Base-by-base conservation (phyloP, 495 filamentous ascomycete genomes). In the Sordaria brevicollis region DNA sequence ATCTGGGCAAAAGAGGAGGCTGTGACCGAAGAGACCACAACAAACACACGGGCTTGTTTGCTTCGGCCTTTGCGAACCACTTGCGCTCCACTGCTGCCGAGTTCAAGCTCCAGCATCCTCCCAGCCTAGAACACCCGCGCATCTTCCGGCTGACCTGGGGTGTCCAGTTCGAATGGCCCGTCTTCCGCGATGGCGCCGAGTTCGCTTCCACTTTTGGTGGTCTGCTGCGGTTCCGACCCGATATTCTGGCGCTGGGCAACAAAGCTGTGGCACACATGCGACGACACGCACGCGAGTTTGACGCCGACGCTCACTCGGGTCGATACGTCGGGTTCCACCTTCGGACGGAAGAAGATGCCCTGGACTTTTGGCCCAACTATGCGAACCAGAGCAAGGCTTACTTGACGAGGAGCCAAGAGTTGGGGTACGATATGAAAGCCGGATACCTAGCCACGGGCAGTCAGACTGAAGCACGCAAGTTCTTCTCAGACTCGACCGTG, bases 11-110 rank as follows among this genome's bases (percentile, higher is more conserved):
- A 21, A 73, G 77, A 35, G 76, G 77, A 10, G 81, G 81, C 31
- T 84, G 81, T 68, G 83, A 86, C 62, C 25, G 72, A 39, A 74
- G 83, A 11, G 83, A 83, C 9, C 76, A 80, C 37, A 82, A 84
- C 67, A 75, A 80, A 57, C 80, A 85, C 72, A 77, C 81, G n/a
- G 83, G 81, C 65, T 70, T 71, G 15, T 85, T 82, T 38, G 79
- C 77, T 17, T 54, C 68, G 5, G 74, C 76, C 8, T 82, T 83
- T 57, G 69, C 73, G 9, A 70, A 62, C 7, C 77, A 74, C 71
- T 15, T 82, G 13, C 19, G 71, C 19, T 35, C 71, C 70, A 67
- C 71, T 4, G 68, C 75, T 57, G 70, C 69, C 41, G 66, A 79
- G 66, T 68, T 79, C 71, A 72, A 71, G 49, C 70, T 73, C 4